Evolutionary conservation across 2,329 filamentous ascomycete species (phyloP).

Genomic region (Sporothrix luriei): DNA sequence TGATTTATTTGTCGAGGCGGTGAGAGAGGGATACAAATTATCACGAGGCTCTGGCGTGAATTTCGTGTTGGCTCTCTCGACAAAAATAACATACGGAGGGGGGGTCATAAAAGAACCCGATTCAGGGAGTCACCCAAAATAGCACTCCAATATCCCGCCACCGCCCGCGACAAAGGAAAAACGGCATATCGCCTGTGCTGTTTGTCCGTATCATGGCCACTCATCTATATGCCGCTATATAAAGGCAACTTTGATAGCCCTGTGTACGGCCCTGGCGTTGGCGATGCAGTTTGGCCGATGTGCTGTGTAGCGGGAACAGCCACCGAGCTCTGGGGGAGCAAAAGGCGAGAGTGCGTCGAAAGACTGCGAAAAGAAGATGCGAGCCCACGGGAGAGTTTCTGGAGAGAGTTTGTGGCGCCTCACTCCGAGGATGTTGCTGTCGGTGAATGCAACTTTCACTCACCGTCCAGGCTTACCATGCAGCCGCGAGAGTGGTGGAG

Average conservation of each 20-base stretch:
- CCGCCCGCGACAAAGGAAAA: background rate
- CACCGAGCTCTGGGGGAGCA: too few species aligned
- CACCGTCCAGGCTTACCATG: background rate
- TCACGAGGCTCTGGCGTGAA: background rate
- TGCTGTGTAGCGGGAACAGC: background rate
- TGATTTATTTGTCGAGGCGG: background rate
- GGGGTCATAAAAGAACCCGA: background rate
- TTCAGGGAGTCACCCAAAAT: background rate
- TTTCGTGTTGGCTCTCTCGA: background rate
- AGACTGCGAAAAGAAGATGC: background rate
- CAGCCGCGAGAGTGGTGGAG: too few species aligned
- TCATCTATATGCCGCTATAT: background rate
- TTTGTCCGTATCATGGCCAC: background rate
- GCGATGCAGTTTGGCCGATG: background rate
- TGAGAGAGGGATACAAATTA: background rate
- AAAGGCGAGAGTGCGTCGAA: background rate
- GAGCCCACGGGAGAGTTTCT: background rate
- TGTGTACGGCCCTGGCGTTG: background rate
- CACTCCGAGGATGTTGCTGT: background rate
- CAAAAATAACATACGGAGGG: background rate
- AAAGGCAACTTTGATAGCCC: background rate
- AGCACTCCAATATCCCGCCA: background rate
- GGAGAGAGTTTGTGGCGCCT: background rate
- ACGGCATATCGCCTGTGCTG: background rate
- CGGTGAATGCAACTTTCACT: background rate